A percentile compares a stretch with the other conserved stretches of the same genome.
Evolutionary conservation across 345 rosid genomes (phyloP).

Genomic region (Melaleuca alternifolia): DNA sequence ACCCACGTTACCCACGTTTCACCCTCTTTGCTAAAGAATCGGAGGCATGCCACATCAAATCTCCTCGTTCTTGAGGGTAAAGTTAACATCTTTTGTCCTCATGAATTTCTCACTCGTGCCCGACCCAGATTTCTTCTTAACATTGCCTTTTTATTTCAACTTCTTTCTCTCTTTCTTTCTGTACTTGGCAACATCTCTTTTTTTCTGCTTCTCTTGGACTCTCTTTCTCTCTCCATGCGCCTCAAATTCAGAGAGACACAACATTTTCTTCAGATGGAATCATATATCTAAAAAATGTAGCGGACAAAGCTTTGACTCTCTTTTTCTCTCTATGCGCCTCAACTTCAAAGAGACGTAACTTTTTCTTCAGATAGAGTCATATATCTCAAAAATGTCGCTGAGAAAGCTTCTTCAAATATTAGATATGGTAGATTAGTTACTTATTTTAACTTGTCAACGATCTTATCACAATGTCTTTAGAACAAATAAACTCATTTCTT

Average conservation of each 20-base stretch:
- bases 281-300: background rate
- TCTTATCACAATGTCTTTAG: background rate
- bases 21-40: too few species aligned
- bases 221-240: background rate
- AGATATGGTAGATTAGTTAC: background rate
- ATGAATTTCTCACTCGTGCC: background rate
- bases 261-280: background rate
- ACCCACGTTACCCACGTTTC: rapidly evolving
- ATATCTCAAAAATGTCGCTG: background rate
- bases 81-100: background rate
- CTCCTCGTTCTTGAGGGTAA: too few species aligned
- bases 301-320: background rate
- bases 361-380: background rate
- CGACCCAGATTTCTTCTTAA: rapidly evolving
- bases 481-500: background rate
- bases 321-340: background rate
- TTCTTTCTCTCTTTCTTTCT: background rate
- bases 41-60: too few species aligned
- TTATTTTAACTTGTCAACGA: background rate
- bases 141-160: background rate
- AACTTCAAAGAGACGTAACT: background rate
- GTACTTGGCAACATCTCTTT: background rate
- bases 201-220: background rate
- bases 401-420: background rate
- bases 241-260: too few species aligned